Evolutionary conservation across 192 early-diverging fungal species (phyloP).

Genomic region (Phycomyces blakesleeanus): DNA sequence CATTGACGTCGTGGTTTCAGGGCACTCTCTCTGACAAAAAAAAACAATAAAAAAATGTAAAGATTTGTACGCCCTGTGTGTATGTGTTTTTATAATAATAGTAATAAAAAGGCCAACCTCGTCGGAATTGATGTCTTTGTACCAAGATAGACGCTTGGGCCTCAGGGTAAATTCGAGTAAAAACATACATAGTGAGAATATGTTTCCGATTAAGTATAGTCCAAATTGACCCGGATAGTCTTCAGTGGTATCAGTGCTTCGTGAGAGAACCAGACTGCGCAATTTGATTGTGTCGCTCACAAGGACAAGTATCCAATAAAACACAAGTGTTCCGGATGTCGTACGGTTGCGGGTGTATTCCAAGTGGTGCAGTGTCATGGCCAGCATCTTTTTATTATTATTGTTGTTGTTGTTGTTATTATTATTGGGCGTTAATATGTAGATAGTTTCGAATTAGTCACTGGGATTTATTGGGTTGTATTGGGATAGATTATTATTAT

Average conservation of each 20-base stretch:
- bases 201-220: constrained; percentile 24
- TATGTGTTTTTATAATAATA: no score
- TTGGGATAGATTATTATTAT: not conserved
- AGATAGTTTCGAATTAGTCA: no score
- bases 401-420: not conserved
- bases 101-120: not conserved
- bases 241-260: not conserved
- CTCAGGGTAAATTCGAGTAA: constrained; percentile 34
- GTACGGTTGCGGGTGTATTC: constrained; percentile 28
- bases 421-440: no score
- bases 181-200: constrained; percentile 30
- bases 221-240: constrained; percentile 2
- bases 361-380: constrained; percentile 18
- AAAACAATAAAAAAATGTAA: no score
- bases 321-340: constrained; percentile 45
- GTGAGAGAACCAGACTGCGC: constrained; percentile 29
- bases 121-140: constrained; percentile 10
- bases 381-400: constrained; percentile 18
- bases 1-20: constrained; percentile 80
- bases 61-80: not conserved
- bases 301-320: constrained; percentile 49
- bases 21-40: constrained; percentile 39
- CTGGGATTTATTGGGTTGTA: not conserved
- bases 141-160: constrained; percentile 13
- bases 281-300: constrained; percentile 34